Evolutionary conservation across 768 basidiomycete species (phyloP), one percentile per base, ranked within the genome.

Genomic region (Leccinum ochraceum): DNA sequence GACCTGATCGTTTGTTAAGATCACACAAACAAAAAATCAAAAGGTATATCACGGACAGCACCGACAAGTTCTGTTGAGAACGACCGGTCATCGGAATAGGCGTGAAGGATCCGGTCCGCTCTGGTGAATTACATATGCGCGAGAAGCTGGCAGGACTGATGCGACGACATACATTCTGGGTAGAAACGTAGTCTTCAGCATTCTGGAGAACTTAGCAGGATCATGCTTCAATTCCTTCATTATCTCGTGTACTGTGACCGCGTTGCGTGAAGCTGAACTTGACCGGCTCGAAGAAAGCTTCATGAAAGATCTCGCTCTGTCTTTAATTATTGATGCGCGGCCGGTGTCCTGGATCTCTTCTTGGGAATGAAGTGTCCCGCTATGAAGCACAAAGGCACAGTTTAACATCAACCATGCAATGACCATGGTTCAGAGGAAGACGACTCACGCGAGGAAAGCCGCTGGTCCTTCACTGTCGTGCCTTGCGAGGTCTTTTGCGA

Each of bases 1-100:
- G 1, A 85, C 80, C 82, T 83, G 34, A 13, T 44, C 7, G 22
- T 34, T 13, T 1, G 10, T 54, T 61, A 34, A 57, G 44, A 20
- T 44, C 3, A 2, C 1, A 48, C 1, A 11, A 59, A 46, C 0
- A 11, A 42, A 9, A 8, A 26, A 10, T 8, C 22, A 16, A 16
- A 14, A 14, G 2, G 4, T 3, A 26, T 14, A 17, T 16, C 22
- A 60, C 76, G 61, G 44, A 85, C 85, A 3, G 85, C 85, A 11
- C 84, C 82, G 6, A 79, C 78, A 3, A 87, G 76, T 22, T 86
- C 84, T 3, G 83, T 69, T 0, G 84, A 86, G 62, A 81, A 86
- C 1, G 78, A 71, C 57, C 79, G 75, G 37, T 82, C 80, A 50
- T 84, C 78, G 0, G 61, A 67, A 66, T 86, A 86, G 0, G 83